phyloP scores from a whole-genome alignment of 768 basidiomycete genomes.

The Lentinula boryana region DNA sequence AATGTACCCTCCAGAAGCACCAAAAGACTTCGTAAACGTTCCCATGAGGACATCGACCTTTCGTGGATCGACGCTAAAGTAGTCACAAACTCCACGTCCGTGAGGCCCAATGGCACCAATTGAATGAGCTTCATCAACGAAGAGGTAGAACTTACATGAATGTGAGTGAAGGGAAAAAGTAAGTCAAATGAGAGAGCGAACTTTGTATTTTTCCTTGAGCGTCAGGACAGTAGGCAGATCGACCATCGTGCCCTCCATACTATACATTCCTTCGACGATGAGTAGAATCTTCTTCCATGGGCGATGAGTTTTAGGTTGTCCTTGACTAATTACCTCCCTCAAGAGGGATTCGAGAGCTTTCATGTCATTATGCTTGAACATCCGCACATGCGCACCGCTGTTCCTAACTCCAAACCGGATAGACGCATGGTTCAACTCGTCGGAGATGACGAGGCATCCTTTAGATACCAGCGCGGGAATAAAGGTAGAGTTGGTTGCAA shows the following conservation, averaged over 20 bases:
- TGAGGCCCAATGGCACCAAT: constrained; percentile 93
- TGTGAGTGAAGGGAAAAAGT: not conserved
- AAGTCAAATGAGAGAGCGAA: constrained; percentile 22
- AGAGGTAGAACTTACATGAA: constrained; percentile 78
- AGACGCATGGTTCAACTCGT: constrained; percentile 94
- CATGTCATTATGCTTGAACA: constrained; percentile 99
- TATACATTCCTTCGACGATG: constrained; percentile 93
- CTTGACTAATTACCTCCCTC: constrained; percentile 91
- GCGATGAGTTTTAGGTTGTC: constrained; percentile 95
- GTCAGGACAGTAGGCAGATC: constrained; percentile 79
- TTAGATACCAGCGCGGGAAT: constrained; percentile 89
- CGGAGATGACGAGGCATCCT: constrained; percentile 92
- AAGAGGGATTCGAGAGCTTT: constrained; percentile 70
- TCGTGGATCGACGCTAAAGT: constrained; percentile 79
- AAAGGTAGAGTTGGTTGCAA: constrained; percentile 89
- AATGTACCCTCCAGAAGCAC: constrained; percentile 93
- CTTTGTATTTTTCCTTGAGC: constrained; percentile 94
- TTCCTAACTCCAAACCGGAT: constrained; percentile 90
- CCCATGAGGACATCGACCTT: constrained; percentile 95
- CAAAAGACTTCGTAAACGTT: constrained; percentile 95
- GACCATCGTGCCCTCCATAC: constrained; percentile 96
- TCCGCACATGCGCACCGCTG: constrained; percentile 82
- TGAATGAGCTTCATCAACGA: constrained; percentile 96
- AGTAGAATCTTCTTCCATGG: constrained; percentile 99
- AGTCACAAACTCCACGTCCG: constrained; percentile 93